phyloP scores from a whole-genome alignment of 192 early-diverging fungal genomes.

The Rhizophlyctis rosea region DNA sequence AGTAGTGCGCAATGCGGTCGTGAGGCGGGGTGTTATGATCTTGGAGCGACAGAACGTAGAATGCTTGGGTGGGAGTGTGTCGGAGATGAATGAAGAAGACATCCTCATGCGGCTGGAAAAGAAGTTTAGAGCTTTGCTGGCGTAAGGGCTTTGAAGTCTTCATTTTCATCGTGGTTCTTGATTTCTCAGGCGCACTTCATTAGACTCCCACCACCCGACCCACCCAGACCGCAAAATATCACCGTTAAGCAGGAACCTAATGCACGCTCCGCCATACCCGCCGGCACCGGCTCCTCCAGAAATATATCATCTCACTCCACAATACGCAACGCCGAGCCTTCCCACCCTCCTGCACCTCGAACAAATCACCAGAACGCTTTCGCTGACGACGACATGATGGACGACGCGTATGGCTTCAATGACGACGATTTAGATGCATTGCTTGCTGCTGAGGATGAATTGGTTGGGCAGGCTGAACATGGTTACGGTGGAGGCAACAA shows the following conservation, averaged over 20 bases:
- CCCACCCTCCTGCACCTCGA: not conserved
- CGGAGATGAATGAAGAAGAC: conserved; percentile 11
- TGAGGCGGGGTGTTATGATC: conserved; percentile 19
- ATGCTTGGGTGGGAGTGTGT: conserved; percentile 17
- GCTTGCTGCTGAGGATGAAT: not conserved
- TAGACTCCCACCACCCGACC: too few species aligned
- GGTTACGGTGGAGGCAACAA: not conserved
- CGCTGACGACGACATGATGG: not conserved
- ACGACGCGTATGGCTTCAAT: not conserved
- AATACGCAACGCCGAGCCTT: not conserved
- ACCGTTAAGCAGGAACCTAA: too few species aligned
- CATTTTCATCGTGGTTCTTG: too few species aligned
- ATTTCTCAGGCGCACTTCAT: too few species aligned
- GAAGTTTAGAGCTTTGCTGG: not conserved
- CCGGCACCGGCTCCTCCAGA: not conserved
- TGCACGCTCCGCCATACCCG: not conserved
- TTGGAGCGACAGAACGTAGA: conserved; percentile 6
- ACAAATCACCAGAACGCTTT: not conserved
- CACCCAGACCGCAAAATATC: too few species aligned
- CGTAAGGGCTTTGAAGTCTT: too few species aligned
- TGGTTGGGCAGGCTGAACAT: not conserved
- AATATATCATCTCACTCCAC: not conserved
- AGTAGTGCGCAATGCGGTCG: conserved; percentile 7
- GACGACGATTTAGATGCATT: conserved; percentile 1
- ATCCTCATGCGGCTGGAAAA: conserved; percentile 12